phyloP scores from a whole-genome alignment of 2,329 filamentous ascomycete genomes.

The Penicillium occitanis region DNA sequence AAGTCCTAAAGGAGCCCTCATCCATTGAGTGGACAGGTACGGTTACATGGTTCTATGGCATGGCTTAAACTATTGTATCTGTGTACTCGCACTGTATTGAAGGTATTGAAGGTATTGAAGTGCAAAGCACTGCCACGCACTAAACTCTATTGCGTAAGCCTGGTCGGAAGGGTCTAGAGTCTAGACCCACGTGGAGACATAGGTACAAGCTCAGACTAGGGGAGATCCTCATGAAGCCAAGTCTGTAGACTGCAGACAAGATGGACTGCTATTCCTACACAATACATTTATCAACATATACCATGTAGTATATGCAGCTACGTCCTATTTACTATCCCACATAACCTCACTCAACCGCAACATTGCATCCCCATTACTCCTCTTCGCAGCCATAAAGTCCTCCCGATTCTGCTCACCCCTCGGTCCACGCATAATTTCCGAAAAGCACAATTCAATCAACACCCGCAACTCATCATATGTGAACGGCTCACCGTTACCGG shows the following conservation, averaged over 20 bases:
- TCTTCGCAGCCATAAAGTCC: conserved; percentile 48
- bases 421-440: conserved; percentile 44
- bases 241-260: not conserved
- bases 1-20: not conserved
- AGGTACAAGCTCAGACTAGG: not conserved
- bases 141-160: no score
- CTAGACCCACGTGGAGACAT: conserved; percentile 1
- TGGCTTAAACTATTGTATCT: not conserved
- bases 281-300: not conserved
- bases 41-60: not conserved
- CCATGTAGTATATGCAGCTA: not conserved
- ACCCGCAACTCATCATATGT: conserved; percentile 49
- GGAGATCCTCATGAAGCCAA: not conserved
- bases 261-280: not conserved
- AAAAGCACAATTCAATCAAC: conserved; percentile 49
- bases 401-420: conserved; percentile 44
- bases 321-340: conserved; percentile 45
- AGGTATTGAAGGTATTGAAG: not conserved
- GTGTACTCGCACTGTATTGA: no score
- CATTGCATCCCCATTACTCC: conserved; percentile 46
- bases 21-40: not conserved
- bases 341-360: conserved; percentile 48
- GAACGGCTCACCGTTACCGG: conserved; percentile 45
- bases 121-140: conserved; percentile 4
- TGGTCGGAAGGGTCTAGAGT: not conserved